phyloP scores from a whole-genome alignment of 164 flowering plant genomes.

The Liquidambar formosana region DNA sequence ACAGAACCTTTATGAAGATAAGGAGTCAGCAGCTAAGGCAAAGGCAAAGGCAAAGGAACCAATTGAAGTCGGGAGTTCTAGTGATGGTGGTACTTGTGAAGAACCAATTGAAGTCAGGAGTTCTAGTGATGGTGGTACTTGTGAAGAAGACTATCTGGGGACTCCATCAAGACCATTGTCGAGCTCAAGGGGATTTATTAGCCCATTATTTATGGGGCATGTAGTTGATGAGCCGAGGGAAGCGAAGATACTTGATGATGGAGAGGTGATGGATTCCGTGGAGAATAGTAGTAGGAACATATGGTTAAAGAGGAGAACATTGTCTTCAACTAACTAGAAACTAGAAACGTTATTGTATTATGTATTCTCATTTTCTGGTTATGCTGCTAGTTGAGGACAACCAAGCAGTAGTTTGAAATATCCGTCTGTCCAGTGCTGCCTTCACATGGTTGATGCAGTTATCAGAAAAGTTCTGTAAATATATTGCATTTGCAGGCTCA shows the following conservation, averaged over 20 bases:
- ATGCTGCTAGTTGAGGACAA: too few relatives aligned
- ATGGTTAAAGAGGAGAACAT: slow-evolving; percentile 32
- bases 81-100: slow-evolving; percentile 17
- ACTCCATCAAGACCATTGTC: slow-evolving; percentile 20
- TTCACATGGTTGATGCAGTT: too few relatives aligned
- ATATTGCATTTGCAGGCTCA: too few relatives aligned
- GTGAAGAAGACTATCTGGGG: not conserved
- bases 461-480: too few relatives aligned
- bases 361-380: too few relatives aligned
- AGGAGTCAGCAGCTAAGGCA: slow-evolving; percentile 8
- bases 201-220: slow-evolving; percentile 16
- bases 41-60: slow-evolving; percentile 23
- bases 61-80: slow-evolving; percentile 23
- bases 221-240: slow-evolving; percentile 10
- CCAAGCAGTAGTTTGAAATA: too few relatives aligned
- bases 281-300: slow-evolving; percentile 12
- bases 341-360: not conserved
- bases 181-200: slow-evolving; percentile 12
- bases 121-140: slow-evolving; percentile 27
- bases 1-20: slow-evolving; percentile 12
- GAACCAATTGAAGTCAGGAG: slow-evolving; percentile 14
- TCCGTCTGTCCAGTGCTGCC: too few relatives aligned
- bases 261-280: slow-evolving; percentile 1
- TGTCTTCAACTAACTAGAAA: slow-evolving; percentile 34
- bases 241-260: slow-evolving; percentile 14